Percentiles rank a stretch among this genome's conserved stretches.
phyloP scores from a whole-genome alignment of 1,284 basidiomycete genomes.

The Lignosus rhinocerotis region DNA sequence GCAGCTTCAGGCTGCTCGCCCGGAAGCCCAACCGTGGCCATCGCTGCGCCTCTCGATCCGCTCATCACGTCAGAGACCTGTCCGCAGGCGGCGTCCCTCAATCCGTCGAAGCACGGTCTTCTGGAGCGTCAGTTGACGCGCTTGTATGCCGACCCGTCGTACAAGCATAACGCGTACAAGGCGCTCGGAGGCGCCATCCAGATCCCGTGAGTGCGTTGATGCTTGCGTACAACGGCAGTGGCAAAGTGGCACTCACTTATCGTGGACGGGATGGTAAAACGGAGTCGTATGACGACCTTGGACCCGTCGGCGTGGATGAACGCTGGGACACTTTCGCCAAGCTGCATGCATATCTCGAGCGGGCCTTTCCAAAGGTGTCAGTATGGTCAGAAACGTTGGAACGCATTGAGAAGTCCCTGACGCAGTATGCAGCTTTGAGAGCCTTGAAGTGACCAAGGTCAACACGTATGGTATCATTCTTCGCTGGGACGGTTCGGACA shows the following conservation, averaged over 20 bases:
- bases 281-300: constrained; percentile 31
- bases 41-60: background rate
- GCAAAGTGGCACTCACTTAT: background rate
- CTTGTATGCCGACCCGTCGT: constrained; percentile 12
- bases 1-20: too few species aligned
- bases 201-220: constrained; percentile 22
- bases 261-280: constrained; percentile 20
- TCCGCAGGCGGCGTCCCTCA: constrained; percentile 14
- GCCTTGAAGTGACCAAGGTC: constrained; percentile 54
- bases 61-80: background rate
- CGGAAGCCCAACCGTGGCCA: background rate
- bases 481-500: constrained; percentile 60
- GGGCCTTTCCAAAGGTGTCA: constrained; percentile 42
- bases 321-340: constrained; percentile 43
- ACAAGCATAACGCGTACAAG: constrained; percentile 17
- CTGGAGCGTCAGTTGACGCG: constrained; percentile 4
- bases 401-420: background rate
- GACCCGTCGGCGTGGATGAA: constrained; percentile 38
- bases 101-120: constrained; percentile 7
- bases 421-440: constrained; percentile 42
- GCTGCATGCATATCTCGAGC: constrained; percentile 42
- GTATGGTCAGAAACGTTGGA: constrained; percentile 8
- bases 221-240: background rate
- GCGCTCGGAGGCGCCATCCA: constrained; percentile 23
- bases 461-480: constrained; percentile 67